Evolutionary conservation across 2,329 filamentous ascomycete species (phyloP).

Genomic region (Hortaea sp.): DNA sequence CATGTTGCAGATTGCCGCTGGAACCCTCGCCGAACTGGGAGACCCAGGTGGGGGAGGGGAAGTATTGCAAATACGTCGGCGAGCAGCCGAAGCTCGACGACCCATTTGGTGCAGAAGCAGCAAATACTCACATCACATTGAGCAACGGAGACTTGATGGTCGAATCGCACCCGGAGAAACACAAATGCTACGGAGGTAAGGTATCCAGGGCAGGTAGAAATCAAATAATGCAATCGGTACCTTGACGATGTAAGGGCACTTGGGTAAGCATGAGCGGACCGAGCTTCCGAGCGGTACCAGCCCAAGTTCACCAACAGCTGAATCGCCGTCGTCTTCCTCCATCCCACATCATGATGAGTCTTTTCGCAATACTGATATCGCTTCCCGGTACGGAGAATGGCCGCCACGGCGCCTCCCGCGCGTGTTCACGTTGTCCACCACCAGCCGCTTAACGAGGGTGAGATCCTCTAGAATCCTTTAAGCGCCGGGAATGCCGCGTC

Average conservation of each 20-base stretch:
- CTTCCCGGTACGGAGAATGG: not conserved
- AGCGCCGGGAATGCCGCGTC: not conserved
- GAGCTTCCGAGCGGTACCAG: not conserved
- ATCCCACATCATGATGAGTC: not conserved
- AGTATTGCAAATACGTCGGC: not conserved
- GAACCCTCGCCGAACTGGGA: too few relatives aligned
- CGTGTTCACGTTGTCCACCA: not conserved
- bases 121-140: not conserved
- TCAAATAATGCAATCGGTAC: too few relatives aligned
- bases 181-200: not conserved
- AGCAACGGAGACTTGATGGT: not conserved
- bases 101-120: not conserved
- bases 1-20: not conserved
- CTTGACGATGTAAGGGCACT: too few relatives aligned
- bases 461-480: too few relatives aligned
- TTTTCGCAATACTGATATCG: not conserved
- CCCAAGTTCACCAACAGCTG: not conserved
- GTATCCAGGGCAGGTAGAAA: too few relatives aligned
- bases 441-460: not conserved
- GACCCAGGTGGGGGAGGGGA: too few relatives aligned
- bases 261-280: too few relatives aligned
- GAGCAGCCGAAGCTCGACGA: not conserved
- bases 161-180: not conserved
- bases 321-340: not conserved
- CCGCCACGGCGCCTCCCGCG: not conserved